Percentiles rank a stretch among this genome's conserved stretches.
These are phyloP conservation scores for Prunus campanulata DNA, from an alignment of 306 rosid species.

Conservation along the genomic window DNA sequence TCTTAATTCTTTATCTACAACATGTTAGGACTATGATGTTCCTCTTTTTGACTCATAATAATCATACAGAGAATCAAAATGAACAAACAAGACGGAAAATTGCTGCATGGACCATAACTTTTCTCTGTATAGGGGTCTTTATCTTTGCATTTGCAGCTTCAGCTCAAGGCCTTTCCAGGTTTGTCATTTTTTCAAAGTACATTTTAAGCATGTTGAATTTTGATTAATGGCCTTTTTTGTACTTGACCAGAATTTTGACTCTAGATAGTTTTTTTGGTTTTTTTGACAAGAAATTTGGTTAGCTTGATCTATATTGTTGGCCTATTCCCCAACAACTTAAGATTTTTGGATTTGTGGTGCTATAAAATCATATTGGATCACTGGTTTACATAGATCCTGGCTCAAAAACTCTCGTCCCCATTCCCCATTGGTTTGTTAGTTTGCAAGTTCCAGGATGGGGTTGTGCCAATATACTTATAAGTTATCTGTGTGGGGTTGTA, in stretches of 20 bases:
- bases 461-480: neutral
- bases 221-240: neutral
- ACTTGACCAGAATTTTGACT: neutral
- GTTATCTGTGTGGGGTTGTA: neutral
- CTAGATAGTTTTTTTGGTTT: neutral
- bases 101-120: constrained; percentile 63
- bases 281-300: neutral
- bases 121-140: constrained; percentile 57
- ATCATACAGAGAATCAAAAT: constrained; percentile 34
- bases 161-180: constrained; percentile 56
- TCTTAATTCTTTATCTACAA: constrained; percentile 7
- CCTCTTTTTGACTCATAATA: constrained; percentile 16
- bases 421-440: neutral
- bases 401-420: neutral
- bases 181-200: constrained; percentile 11
- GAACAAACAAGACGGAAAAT: constrained; percentile 59
- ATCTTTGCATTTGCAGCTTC: constrained; percentile 55
- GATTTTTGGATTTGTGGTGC: neutral
- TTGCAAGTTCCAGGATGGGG: neutral
- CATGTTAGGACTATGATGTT: constrained; percentile 17
- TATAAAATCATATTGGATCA: neutral
- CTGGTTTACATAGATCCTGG: neutral
- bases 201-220: neutral
- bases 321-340: neutral
- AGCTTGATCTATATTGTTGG: constrained; percentile 8